These are phyloP conservation scores for Phytomonas serpens DNA, from an alignment of 208 protist species.

Conservation along the genomic window DNA sequence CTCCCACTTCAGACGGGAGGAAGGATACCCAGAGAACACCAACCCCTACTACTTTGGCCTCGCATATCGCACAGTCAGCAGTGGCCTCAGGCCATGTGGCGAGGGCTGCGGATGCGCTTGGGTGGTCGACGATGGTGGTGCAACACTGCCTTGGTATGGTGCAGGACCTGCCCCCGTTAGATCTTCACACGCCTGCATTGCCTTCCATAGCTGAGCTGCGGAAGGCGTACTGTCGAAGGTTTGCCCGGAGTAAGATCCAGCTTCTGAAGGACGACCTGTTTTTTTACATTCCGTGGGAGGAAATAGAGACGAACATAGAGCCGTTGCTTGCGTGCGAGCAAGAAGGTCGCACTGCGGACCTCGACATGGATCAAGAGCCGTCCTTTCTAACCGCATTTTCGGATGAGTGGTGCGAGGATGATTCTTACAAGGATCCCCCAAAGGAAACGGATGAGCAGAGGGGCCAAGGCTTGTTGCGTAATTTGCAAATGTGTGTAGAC, in stretches of 20 bases:
- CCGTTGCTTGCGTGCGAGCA: neutral
- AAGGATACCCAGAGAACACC: conserved; percentile 5
- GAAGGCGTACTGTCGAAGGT: conserved; percentile 36
- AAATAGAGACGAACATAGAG: conserved; percentile 43
- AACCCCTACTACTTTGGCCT: conserved; percentile 31
- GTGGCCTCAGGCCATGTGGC: conserved; percentile 37
- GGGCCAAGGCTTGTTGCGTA: conserved; percentile 29
- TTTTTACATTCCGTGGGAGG: conserved; percentile 47
- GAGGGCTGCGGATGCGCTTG: conserved; percentile 42
- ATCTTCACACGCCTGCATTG: neutral
- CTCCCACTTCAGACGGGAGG: neutral
- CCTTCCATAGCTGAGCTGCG: conserved; percentile 12
- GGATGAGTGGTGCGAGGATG: neutral
- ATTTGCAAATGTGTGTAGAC: conserved; percentile 46
- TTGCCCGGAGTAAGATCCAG: conserved; percentile 53
- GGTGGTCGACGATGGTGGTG: conserved; percentile 51
- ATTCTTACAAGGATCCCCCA: neutral
- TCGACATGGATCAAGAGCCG: neutral
- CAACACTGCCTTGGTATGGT: conserved; percentile 28
- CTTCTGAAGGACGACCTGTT: conserved; percentile 67
- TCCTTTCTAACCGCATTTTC: neutral
- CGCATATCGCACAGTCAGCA: conserved; percentile 34
- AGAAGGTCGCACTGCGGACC: neutral
- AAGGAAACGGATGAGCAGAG: conserved; percentile 16
- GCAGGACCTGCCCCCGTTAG: conserved; percentile 14